Evolutionary conservation across 2,329 filamentous ascomycete species (phyloP).

Genomic region (Colletotrichum sp.): DNA sequence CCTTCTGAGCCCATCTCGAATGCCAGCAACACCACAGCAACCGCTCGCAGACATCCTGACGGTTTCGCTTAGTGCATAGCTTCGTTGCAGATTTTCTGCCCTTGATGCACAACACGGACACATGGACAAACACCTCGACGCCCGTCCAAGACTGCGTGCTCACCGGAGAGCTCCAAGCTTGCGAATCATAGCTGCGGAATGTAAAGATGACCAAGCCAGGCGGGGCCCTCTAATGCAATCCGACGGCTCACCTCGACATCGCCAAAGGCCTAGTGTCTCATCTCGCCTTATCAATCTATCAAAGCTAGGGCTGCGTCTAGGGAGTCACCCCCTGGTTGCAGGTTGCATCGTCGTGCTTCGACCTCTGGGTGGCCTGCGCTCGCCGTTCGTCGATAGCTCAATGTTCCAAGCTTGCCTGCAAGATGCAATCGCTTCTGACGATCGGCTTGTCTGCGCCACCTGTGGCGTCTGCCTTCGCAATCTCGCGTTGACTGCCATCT

Average conservation of each 20-base stretch:
- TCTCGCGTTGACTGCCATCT: not conserved
- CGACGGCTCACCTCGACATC: not conserved
- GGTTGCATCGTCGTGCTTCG: conserved; percentile 4
- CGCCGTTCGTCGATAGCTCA: not conserved
- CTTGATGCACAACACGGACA: conserved; percentile 1
- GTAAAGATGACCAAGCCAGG: not conserved
- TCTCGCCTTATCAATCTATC: not conserved
- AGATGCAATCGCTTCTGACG: not conserved
- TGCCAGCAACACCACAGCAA: not conserved
- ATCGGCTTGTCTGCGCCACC: not conserved
- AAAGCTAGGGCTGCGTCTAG: not conserved
- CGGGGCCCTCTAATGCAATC: not conserved
- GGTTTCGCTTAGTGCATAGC: not conserved
- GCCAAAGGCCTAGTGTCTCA: not conserved
- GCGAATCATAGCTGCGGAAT: not conserved
- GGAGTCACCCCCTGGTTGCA: not conserved
- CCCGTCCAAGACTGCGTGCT: not conserved
- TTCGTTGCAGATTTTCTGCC: not conserved
- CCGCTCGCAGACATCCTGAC: not conserved
- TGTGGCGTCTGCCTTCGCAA: not conserved
- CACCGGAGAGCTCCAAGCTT: not conserved
- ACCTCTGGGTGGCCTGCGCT: not conserved
- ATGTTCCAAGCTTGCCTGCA: not conserved
- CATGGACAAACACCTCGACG: not conserved
- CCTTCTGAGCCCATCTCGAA: not conserved